Conservation (phyloP, 2,329 filamentous ascomycete species). For the Simplicillium sp. region DNA sequence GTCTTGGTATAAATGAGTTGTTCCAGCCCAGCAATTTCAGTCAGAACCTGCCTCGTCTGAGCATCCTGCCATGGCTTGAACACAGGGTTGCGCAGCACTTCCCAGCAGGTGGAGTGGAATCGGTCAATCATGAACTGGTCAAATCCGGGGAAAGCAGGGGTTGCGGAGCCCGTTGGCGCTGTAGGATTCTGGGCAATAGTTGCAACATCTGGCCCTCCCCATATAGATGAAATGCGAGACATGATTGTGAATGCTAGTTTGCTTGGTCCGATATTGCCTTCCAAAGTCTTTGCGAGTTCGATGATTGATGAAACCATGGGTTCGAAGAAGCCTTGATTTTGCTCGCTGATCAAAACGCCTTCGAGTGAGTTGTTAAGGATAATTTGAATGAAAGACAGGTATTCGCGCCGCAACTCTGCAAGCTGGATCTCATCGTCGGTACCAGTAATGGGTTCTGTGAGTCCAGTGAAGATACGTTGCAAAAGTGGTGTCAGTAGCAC, state of each 20-base stretch:
- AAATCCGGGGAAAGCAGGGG: constrained; percentile 70
- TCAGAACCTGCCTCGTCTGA: constrained; percentile 78
- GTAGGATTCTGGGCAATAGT: constrained; percentile 43
- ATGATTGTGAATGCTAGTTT: constrained; percentile 75
- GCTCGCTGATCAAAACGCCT: constrained; percentile 76
- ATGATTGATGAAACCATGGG: constrained; percentile 78
- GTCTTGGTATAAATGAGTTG: constrained; percentile 87
- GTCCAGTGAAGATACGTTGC: constrained; percentile 77
- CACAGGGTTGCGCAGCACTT: constrained; percentile 65
- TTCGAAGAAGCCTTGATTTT: constrained; percentile 87
- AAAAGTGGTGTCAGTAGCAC: constrained; percentile 80
- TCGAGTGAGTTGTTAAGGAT: constrained; percentile 87
- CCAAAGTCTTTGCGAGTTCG: constrained; percentile 69
- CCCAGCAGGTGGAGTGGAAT: constrained; percentile 87
- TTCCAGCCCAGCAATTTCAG: constrained; percentile 79
- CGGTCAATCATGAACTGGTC: constrained; percentile 82
- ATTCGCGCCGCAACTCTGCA: constrained; percentile 82
- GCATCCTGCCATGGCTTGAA: constrained; percentile 78
- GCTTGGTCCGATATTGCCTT: constrained; percentile 50
- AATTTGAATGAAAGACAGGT: constrained; percentile 85
- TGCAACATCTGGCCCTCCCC: constrained; percentile 77
- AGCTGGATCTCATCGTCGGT: constrained; percentile 97
- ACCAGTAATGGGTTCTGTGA: constrained; percentile 74
- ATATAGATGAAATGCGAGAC: constrained; percentile 72
- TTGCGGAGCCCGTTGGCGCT: constrained; percentile 38